A percentile compares a stretch with the other conserved stretches of the same genome.
These are phyloP conservation scores for Schwanniomyces yamadae DNA, from an alignment of 805 yeast species.

Conservation along the genomic window DNA sequence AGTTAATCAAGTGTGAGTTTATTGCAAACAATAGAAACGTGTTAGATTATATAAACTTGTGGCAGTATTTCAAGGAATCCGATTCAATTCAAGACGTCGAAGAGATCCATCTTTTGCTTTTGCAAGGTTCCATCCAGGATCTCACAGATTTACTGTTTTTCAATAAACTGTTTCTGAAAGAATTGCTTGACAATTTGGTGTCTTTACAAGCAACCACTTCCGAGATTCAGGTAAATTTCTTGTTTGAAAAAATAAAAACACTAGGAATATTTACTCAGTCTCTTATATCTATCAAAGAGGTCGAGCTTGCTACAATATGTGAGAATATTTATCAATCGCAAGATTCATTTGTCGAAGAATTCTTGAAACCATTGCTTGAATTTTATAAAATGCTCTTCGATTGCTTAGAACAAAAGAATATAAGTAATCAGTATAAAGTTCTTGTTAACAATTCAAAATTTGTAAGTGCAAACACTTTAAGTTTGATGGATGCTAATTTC, in stretches of 20 bases:
- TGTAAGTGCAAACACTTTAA: slow-evolving; percentile 23
- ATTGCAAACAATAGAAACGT: slow-evolving; percentile 5
- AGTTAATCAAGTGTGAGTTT: slow-evolving; percentile 20
- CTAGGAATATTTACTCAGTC: slow-evolving; percentile 18
- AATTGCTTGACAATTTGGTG: slow-evolving; percentile 2
- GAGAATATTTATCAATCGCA: not conserved
- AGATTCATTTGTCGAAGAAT: slow-evolving; percentile 1
- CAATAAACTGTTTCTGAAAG: not conserved
- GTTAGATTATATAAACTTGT: slow-evolving; percentile 3
- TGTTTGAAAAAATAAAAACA: slow-evolving; percentile 19
- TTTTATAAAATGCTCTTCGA: slow-evolving; percentile 9
- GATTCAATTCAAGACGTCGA: slow-evolving; percentile 8
- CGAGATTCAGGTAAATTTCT: slow-evolving; percentile 1
- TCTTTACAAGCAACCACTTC: not conserved
- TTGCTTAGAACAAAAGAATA: slow-evolving; percentile 5
- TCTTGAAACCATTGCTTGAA: slow-evolving; percentile 7
- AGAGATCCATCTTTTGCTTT: slow-evolving; percentile 21
- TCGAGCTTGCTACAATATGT: not conserved
- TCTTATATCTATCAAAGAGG: slow-evolving; percentile 4
- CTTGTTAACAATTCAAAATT: slow-evolving; percentile 32
- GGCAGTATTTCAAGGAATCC: slow-evolving; percentile 12
- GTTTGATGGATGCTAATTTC: slow-evolving; percentile 1
- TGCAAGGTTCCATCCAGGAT: slow-evolving; percentile 16
- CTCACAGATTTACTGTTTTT: not conserved
- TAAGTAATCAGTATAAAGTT: slow-evolving; percentile 8